Percentiles rank a stretch among this genome's conserved stretches.
These are phyloP conservation scores for Marsdenia floribunda DNA, from an alignment of 257 asterid genomes.

Conservation along the genomic window DNA sequence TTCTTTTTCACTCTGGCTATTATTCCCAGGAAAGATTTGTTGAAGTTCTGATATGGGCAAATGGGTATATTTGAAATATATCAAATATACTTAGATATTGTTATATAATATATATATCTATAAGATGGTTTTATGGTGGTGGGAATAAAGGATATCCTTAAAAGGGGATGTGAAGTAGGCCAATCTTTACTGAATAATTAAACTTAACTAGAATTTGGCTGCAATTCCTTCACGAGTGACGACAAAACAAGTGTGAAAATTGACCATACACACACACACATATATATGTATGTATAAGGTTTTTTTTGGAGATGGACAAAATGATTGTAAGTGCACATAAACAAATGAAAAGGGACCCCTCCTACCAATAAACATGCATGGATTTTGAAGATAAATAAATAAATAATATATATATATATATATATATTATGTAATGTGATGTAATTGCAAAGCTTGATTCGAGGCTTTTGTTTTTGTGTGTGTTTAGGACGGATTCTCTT, in stretches of 20 bases:
- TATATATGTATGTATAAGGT: background rate
- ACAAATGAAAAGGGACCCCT: background rate
- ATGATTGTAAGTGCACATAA: background rate
- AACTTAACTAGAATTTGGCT: background rate
- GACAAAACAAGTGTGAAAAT: background rate
- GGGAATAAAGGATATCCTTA: background rate
- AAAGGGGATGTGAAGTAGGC: background rate
- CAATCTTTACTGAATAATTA: background rate
- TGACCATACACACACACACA: background rate
- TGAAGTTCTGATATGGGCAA: background rate
- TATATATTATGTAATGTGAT: background rate
- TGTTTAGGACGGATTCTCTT: background rate
- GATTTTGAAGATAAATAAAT: background rate
- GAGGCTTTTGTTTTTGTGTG: background rate
- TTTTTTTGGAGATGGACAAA: background rate
- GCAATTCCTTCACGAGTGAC: background rate
- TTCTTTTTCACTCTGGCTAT: background rate
- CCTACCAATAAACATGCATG: background rate
- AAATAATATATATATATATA: too few relatives aligned
- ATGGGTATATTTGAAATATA: too few relatives aligned
- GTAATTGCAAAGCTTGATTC: background rate
- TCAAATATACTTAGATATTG: too few relatives aligned
- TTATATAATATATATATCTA: too few relatives aligned
- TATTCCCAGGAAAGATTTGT: background rate
- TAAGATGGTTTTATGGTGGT: too few relatives aligned